Evolutionary conservation across 2,329 filamentous ascomycete species (phyloP), one percentile per base, ranked within the genome.

Genomic region (Xylaria digitata): DNA sequence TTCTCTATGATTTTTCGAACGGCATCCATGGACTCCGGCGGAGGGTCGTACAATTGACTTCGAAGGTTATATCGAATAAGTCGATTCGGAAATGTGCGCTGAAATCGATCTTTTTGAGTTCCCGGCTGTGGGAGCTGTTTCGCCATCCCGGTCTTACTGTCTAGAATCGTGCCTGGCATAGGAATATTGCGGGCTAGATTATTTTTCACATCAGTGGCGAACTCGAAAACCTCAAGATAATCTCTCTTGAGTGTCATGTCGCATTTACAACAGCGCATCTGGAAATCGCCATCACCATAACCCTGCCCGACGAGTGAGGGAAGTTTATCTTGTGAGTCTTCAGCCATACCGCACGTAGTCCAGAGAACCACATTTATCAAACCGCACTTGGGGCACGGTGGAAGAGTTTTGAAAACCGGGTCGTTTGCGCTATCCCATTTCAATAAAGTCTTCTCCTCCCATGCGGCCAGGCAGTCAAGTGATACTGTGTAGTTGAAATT

Each of bases 151-250:
- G 73, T 82, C 1, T 78, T 76, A 0, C 83, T 75, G 8, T 87
- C 81, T 7, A 93, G 81, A 4, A 93, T 76, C 0, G 91, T 93
- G 1, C 92, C 91, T 0, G 90, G 88, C 82, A 94, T 87, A 0
- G 90, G 88, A 1, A 79, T 74, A 15, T 81, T 71, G 3, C 82
- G 71, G 2, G 77, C 66, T 3, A 87, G 71, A 0, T 92, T 80
- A 0, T 74, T 73, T 26, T 82, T 75, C 6, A 85, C 77, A 72
- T 94, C 90, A 15, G 76, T 78, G 54, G 82, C 80, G 71, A 93
- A 92, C 70, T 89, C 91, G 49, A 78, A 81, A 1, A 89, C 83
- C n/a, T 85, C 83, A 1, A 94, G 82, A 1, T 82, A 79, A 53
- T 90, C 84, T 70, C 89, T 87, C 6, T 82, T 83, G 69, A 92